Conservation (phyloP, 176 grass and related monocot genomes). For the Musa beccarii region DNA sequence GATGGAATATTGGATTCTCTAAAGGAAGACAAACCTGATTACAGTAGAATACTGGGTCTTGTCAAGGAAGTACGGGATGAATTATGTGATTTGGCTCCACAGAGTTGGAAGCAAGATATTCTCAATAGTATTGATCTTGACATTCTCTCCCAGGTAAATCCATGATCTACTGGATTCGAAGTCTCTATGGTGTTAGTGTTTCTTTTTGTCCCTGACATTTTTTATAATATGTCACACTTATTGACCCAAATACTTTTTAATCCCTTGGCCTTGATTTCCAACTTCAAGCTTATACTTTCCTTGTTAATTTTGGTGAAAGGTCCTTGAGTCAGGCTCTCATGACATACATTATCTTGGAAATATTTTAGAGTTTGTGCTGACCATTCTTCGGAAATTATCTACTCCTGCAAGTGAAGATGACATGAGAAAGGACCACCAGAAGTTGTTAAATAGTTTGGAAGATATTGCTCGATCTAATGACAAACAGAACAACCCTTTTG, state of each 20-base stretch:
- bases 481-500: constrained; percentile 45
- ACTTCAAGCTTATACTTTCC: constrained; percentile 7
- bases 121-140: constrained; percentile 67
- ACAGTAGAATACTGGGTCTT: constrained; percentile 51
- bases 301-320: constrained; percentile 35
- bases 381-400: constrained; percentile 53
- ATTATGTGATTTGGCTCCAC: constrained; percentile 68
- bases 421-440: constrained; percentile 58
- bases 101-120: constrained; percentile 73
- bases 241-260: background rate
- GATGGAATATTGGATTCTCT: constrained; percentile 59
- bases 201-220: background rate
- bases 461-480: constrained; percentile 42
- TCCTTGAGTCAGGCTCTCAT: constrained; percentile 46
- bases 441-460: constrained; percentile 54
- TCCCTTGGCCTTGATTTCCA: constrained; percentile 5
- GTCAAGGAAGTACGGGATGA: constrained; percentile 89
- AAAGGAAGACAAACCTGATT: constrained; percentile 63
- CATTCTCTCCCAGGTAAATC: constrained; percentile 76
- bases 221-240: background rate
- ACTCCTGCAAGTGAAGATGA: constrained; percentile 63
- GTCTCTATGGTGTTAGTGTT: background rate
- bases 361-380: constrained; percentile 67
- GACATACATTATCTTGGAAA: constrained; percentile 65
- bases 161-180: background rate